phyloP scores from a whole-genome alignment of 1,284 basidiomycete genomes.

The Chiua sp. region DNA sequence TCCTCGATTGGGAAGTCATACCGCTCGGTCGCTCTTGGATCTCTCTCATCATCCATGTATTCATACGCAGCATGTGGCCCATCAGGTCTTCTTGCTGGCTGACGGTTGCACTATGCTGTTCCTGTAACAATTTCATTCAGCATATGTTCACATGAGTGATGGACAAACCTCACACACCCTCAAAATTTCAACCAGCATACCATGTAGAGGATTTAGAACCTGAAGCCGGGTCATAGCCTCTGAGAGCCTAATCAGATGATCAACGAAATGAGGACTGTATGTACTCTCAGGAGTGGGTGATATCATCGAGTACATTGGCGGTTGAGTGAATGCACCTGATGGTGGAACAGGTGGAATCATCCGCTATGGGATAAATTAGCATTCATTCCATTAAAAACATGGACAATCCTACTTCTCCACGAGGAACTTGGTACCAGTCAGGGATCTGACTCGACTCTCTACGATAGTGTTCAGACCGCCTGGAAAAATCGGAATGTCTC shows the following conservation, averaged over 20 bases:
- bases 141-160: neutral
- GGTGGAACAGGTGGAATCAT: neutral
- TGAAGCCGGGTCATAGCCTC: conserved; percentile 1
- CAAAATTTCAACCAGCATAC: conserved; percentile 6
- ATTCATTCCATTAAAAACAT: neutral
- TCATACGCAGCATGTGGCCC: conserved; percentile 1
- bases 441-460: neutral
- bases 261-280: neutral
- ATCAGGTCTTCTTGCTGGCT: conserved; percentile 13
- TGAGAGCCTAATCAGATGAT: neutral
- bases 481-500: neutral
- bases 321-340: neutral
- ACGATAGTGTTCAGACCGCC: neutral
- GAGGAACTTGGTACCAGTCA: neutral
- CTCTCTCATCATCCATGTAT: conserved; percentile 9
- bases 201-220: conserved; percentile 3
- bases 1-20: neutral
- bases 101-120: conserved; percentile 9
- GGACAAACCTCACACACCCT: conserved; percentile 3
- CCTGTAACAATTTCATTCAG: conserved; percentile 7
- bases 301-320: neutral
- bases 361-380: neutral
- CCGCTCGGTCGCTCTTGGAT: conserved; percentile 4
- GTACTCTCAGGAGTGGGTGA: conserved; percentile 1
- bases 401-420: neutral